A percentile compares a stretch with the other conserved stretches of the same genome.
phyloP scores from a whole-genome alignment of 345 rosid genomes.

The Bruguiera sexangula region DNA sequence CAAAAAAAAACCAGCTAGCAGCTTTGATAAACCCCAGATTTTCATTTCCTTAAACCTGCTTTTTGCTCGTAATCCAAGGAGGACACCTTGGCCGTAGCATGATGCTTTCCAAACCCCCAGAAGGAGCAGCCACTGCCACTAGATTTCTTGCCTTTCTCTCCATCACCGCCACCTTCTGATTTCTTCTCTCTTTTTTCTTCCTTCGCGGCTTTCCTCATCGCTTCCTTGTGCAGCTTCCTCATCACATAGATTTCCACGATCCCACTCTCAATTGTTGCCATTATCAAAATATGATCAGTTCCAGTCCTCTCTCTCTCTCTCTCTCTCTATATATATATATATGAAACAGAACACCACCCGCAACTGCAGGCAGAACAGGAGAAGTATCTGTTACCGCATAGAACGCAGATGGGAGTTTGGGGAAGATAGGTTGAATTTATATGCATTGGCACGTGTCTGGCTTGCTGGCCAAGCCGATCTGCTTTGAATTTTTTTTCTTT shows the following conservation, averaged over 20 bases:
- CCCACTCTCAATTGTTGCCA: not conserved
- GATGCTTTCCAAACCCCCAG: not conserved
- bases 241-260: slow-evolving; percentile 12
- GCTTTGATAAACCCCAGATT: not conserved
- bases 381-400: too few relatives aligned
- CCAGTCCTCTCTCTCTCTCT: too few relatives aligned
- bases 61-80: not conserved
- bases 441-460: too few relatives aligned
- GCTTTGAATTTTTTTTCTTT: too few relatives aligned
- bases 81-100: slow-evolving; percentile 11
- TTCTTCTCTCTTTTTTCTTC: not conserved
- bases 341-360: too few relatives aligned
- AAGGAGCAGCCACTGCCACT: slow-evolving; percentile 9
- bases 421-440: too few relatives aligned
- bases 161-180: not conserved
- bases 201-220: slow-evolving; percentile 13
- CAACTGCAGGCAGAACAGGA: too few relatives aligned
- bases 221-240: slow-evolving; percentile 20
- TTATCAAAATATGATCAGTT: not conserved
- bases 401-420: too few relatives aligned
- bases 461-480: too few relatives aligned
- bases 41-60: not conserved
- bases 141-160: not conserved
- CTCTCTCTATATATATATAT: too few relatives aligned
- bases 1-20: not conserved